These are phyloP conservation scores for Butyriboletus loyo DNA, from an alignment of 768 basidiomycete genomes.

Conservation along the genomic window DNA sequence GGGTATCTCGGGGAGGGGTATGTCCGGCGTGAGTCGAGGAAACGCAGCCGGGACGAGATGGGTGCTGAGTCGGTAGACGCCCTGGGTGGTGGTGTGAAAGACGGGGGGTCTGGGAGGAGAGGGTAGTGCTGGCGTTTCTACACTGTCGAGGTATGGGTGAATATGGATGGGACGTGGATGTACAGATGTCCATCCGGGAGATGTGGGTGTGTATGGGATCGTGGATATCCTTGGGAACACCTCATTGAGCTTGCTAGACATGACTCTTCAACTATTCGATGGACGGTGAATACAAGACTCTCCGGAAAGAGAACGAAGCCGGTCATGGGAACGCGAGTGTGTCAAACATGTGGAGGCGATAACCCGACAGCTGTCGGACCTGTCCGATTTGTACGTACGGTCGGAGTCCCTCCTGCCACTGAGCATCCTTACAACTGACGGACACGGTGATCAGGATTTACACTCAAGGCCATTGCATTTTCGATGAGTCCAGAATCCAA, in stretches of 20 bases:
- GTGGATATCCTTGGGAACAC: constrained; percentile 7
- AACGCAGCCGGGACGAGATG: constrained; percentile 31
- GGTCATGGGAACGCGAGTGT: too few relatives aligned
- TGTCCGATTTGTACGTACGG: too few relatives aligned
- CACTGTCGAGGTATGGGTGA: constrained; percentile 8
- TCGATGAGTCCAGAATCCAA: too few relatives aligned
- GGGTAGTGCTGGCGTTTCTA: constrained; percentile 18
- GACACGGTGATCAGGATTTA: too few relatives aligned
- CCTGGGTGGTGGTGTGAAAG: constrained; percentile 19
- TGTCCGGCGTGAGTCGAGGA: constrained; percentile 22
- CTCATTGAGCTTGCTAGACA: not conserved
- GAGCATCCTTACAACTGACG: too few relatives aligned
- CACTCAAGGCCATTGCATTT: too few relatives aligned
- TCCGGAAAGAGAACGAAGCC: not conserved
- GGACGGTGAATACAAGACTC: not conserved
- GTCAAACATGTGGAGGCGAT: too few relatives aligned
- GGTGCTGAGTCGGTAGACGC: constrained; percentile 25
- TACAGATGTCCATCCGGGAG: constrained; percentile 16
- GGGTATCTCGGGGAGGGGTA: constrained; percentile 24
- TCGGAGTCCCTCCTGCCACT: too few relatives aligned
- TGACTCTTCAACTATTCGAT: not conserved
- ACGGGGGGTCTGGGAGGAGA: constrained; percentile 13
- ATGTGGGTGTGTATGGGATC: constrained; percentile 18
- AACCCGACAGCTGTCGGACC: too few relatives aligned
- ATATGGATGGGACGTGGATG: constrained; percentile 22